A percentile compares a stretch with the other conserved stretches of the same genome.
These are phyloP conservation scores for Pycnococcus provasolii DNA, from an alignment of 139 green algal species.

Conservation along the genomic window DNA sequence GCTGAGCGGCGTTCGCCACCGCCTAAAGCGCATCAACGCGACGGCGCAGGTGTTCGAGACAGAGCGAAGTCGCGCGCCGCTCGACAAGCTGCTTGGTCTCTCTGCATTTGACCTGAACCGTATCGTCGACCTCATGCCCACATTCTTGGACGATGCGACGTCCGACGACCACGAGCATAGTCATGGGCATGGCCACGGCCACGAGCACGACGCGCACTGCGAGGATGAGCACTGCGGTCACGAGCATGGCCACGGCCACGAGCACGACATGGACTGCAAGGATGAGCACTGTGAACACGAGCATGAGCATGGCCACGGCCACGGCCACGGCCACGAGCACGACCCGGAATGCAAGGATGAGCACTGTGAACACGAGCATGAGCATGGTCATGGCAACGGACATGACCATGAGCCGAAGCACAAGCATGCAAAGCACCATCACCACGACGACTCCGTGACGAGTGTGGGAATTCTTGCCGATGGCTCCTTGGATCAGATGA, in stretches of 20 bases:
- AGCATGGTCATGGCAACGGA: constrained; percentile 5
- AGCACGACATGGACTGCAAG: not conserved
- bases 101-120: constrained; percentile 43
- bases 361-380: constrained; percentile 8
- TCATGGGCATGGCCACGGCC: not conserved
- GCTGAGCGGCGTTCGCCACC: constrained; percentile 16
- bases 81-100: constrained; percentile 40
- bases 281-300: not conserved
- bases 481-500: constrained; percentile 42
- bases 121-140: constrained; percentile 40
- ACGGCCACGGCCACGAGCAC: constrained; percentile 17
- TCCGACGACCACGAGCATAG: constrained; percentile 1
- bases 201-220: not conserved
- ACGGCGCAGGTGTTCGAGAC: constrained; percentile 42
- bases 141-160: constrained; percentile 40
- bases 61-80: constrained; percentile 34
- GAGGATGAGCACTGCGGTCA: constrained; percentile 5
- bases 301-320: not conserved
- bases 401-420: constrained; percentile 8
- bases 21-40: constrained; percentile 33
- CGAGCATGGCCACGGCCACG: constrained; percentile 10
- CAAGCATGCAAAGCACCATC: constrained; percentile 32
- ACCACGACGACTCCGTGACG: constrained; percentile 54
- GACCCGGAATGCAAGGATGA: not conserved
- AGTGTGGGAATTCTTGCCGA: constrained; percentile 49